Percentiles rank a stretch among this genome's conserved stretches.
These are phyloP conservation scores for Xenosphaeropsis pyriputrescens DNA, from an alignment of 2,329 filamentous ascomycete genomes.

Conservation along the genomic window DNA sequence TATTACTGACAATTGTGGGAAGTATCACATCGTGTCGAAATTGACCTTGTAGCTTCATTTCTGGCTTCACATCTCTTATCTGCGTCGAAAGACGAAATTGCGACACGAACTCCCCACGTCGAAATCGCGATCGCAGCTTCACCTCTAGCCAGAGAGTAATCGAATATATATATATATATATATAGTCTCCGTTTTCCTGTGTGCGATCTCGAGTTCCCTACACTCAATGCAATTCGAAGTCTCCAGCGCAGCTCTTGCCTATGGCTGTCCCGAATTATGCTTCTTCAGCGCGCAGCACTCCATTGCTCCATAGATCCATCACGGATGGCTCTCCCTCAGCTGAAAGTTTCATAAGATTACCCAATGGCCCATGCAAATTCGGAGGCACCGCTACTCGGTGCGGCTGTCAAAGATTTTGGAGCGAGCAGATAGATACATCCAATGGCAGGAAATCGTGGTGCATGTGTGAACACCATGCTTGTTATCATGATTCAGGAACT, in stretches of 20 bases:
- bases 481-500: constrained; percentile 28
- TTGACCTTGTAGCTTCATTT: too few relatives aligned
- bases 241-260: constrained; percentile 2
- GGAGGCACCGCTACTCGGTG: constrained; percentile 27
- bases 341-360: constrained; percentile 13
- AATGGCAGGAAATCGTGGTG: constrained; percentile 18
- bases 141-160: too few relatives aligned
- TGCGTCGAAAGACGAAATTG: too few relatives aligned
- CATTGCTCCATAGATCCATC: constrained; percentile 11
- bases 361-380: constrained; percentile 36
- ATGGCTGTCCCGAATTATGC: constrained; percentile 13
- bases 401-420: constrained; percentile 38
- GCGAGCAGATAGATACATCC: constrained; percentile 14
- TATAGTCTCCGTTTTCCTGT: too few relatives aligned
- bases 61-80: too few relatives aligned
- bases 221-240: neutral
- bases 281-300: constrained; percentile 11
- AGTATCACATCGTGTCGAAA: too few relatives aligned
- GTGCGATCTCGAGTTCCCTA: too few relatives aligned
- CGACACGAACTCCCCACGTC: too few relatives aligned
- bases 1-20: too few relatives aligned
- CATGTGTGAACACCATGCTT: constrained; percentile 40
- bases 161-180: too few relatives aligned
- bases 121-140: too few relatives aligned
- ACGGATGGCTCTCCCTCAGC: constrained; percentile 6